Evolutionary conservation across 345 rosid genomes (phyloP).

Genomic region (Acer saccharum): DNA sequence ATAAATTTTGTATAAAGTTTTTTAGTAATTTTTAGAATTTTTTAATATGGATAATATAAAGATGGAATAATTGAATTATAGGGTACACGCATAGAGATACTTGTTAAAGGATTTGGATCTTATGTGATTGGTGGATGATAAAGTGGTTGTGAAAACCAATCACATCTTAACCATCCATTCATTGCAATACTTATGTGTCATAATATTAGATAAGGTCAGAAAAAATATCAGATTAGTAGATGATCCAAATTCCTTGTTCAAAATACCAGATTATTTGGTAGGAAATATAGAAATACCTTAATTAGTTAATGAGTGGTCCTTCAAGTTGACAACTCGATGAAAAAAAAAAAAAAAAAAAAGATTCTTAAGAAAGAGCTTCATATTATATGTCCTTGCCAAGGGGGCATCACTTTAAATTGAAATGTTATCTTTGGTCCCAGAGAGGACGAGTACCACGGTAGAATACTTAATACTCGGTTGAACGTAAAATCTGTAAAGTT

Average conservation of each 20-base stretch:
- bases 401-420: background rate
- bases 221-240: too few relatives aligned
- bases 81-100: constrained; percentile 39
- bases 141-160: too few relatives aligned
- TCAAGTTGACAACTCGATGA: constrained; percentile 23
- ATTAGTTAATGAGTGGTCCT: constrained; percentile 1
- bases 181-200: too few relatives aligned
- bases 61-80: background rate
- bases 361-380: constrained; percentile 13
- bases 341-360: background rate
- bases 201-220: too few relatives aligned
- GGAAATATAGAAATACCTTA: background rate
- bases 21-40: background rate
- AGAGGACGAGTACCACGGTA: too few relatives aligned
- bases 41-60: background rate
- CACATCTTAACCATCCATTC: too few relatives aligned
- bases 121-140: too few relatives aligned
- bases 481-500: too few relatives aligned
- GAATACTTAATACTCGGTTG: too few relatives aligned
- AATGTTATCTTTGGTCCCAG: background rate
- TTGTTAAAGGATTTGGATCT: background rate
- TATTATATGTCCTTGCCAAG: background rate
- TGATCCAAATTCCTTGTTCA: constrained; percentile 7
- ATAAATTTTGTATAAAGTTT: background rate
- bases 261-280: constrained; percentile 14